Evolutionary conservation across 23 red algal species (phyloP), one percentile per base, ranked within the genome.

Genomic region (Gracilaria vermiculophylla): DNA sequence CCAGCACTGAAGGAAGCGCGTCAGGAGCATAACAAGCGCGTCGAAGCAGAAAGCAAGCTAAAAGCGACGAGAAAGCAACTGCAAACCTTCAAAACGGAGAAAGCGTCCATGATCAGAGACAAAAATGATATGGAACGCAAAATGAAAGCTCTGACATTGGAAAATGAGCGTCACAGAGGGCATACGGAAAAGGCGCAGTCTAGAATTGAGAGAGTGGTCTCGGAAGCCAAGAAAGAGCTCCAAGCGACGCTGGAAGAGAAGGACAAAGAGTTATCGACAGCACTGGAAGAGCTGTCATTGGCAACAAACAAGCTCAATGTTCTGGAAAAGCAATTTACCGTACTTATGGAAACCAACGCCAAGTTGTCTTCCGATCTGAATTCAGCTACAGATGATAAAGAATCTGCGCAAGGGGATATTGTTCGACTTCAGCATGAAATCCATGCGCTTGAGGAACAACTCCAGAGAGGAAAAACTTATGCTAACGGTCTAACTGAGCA

Each of bases 1-100:
- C 87, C 87, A 17, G 75, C 71, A 4, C 21, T 91, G 60, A 91
- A 80, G 44, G 87, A 91, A 37, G 55, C 54, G 20, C 57, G 76
- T 16, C 29, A 69, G 11, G 41, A 69, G 24, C 40, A 81, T 31
- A 74, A 53, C 14, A 91, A 91, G 87, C 87, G 76, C 4, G 48
- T 48, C 14, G 87, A 91, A 28, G 61, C 60, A 25, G 87, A 91
- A 37, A 91, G 12, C 28, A 91, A 91, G 57, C 76, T 65, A 13
- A 80, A 81, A 32, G 29, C 58, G 9, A 47, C 37, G 9, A 29
- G 76, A 31, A 73, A 91, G 60, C 52, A 73, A 50, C 24, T 53
- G 10, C 44, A 40, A 36, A 66, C 78, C 14, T 31, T 69, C 4
- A 49, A 50, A 10, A 76, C 76, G 21, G 87, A 91, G 60, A 91